Evolutionary conservation across 306 rosid species (phyloP).

Genomic region (Casuarina cunninghamiana): DNA sequence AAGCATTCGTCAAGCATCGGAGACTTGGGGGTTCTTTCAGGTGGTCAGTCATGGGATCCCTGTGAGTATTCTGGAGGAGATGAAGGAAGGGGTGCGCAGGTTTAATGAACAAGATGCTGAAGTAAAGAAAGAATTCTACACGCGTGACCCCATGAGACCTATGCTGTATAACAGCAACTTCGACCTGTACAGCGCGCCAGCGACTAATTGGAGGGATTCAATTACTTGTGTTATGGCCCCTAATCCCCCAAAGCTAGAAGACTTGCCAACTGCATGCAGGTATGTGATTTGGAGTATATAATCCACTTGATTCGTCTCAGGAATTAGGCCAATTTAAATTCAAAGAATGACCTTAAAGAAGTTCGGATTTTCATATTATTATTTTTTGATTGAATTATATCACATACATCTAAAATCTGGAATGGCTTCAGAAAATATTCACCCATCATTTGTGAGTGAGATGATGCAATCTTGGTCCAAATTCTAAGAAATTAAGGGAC

Average conservation of each 20-base stretch:
- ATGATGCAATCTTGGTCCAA: too few species aligned
- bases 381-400: too few species aligned
- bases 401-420: too few species aligned
- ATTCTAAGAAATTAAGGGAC: too few species aligned
- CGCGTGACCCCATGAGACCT: slow-evolving; percentile 22
- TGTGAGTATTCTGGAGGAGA: slow-evolving; percentile 34
- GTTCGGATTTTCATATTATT: too few species aligned
- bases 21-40: slow-evolving; percentile 52
- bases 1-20: slow-evolving; percentile 29
- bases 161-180: slow-evolving; percentile 34
- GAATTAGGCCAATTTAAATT: too few species aligned
- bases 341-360: too few species aligned
- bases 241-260: slow-evolving; percentile 23
- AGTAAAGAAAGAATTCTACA: slow-evolving; percentile 34
- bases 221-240: not conserved
- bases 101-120: slow-evolving; percentile 40
- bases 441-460: too few species aligned
- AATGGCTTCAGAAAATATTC: too few species aligned
- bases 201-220: slow-evolving; percentile 34
- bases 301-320: not conserved
- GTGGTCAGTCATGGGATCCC: slow-evolving; percentile 47
- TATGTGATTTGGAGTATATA: slow-evolving; percentile 5
- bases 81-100: slow-evolving; percentile 29
- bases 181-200: slow-evolving; percentile 20
- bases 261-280: slow-evolving; percentile 26